Base-by-base conservation (phyloP, 306 rosid species). In the Cucumis cinereus region DNA sequence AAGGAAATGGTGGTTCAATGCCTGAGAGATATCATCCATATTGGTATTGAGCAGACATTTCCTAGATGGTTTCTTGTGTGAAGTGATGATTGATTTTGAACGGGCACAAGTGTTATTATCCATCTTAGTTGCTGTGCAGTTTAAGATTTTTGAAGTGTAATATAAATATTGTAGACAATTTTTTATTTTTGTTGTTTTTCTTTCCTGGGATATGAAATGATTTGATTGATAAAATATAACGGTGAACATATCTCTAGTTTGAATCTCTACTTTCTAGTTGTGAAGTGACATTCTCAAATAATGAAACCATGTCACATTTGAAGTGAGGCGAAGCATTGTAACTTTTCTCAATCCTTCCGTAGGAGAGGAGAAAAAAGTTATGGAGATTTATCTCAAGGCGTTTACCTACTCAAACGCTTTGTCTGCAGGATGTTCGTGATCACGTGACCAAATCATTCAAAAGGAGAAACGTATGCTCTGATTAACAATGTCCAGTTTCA, bases 11-110 rank as follows among this genome's bases (percentile, higher is more conserved):
- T 63, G 83, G 85, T 80, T 76, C 82, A 78, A 24, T 36, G 16
- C 7, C 76, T 22, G 86, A 83, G 73, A 87, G 90, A 82, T 89
- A 83, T 73, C 89, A 89, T 87, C 89, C 90, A 59, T 89, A 86
- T 56, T 60, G 78, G 54, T 80, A 77, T 72, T 82, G 81, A 86
- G 63, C 82, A 28, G 61, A 28, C 54, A 41, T 68, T 41, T 22
- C 54, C 23, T 15, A 28, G 36, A 24, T 5, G 75, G 22, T 69
- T 45, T 69, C 74, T 13, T 10, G 14, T 13, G 55, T 68, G 74
- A 68, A 41, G 11, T 30, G 43, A 16, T 15, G 55, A 13, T 68
- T 38, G 54, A 68, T 41, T 43, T 45, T 69, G 12, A 23, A 23
- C 19, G 20, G 10, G 75, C 56, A 45, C 56, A 45, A 23, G 22